These are phyloP conservation scores for Malassezia cuniculi DNA, from an alignment of 1,284 basidiomycete species.

Conservation along the genomic window DNA sequence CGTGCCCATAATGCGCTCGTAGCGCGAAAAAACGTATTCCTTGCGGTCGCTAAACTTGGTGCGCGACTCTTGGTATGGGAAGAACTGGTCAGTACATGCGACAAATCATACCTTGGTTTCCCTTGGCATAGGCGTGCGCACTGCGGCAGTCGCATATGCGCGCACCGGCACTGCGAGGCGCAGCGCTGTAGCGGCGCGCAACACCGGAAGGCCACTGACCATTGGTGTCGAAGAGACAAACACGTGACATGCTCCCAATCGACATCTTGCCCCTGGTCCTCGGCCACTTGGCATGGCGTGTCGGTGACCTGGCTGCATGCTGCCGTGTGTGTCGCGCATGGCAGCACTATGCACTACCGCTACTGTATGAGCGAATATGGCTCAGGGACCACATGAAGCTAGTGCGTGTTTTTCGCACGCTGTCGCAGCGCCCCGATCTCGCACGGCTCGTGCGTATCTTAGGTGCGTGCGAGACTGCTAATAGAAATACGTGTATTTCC, in stretches of 20 bases:
- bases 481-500: constrained; percentile 34
- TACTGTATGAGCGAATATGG: constrained; percentile 34
- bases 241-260: constrained; percentile 16
- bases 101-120: neutral
- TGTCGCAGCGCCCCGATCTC: constrained; percentile 18
- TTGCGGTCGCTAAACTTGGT: constrained; percentile 12
- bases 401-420: constrained; percentile 24
- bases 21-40: constrained; percentile 7
- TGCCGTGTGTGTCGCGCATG: constrained; percentile 20
- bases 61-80: constrained; percentile 13
- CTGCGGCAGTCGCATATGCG: constrained; percentile 7
- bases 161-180: constrained; percentile 1
- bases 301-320: constrained; percentile 27
- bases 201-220: neutral
- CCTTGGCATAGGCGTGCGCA: neutral
- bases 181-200: neutral
- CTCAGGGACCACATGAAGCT: constrained; percentile 35
- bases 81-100: too few relatives aligned
- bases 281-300: constrained; percentile 20
- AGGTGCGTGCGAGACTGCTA: constrained; percentile 5
- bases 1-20: constrained; percentile 9
- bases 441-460: constrained; percentile 23
- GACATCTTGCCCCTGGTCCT: constrained; percentile 30
- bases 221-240: neutral
- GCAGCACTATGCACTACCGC: constrained; percentile 18